These are phyloP conservation scores for Lentinula boryana DNA, from an alignment of 768 basidiomycete species.

Conservation along the genomic window DNA sequence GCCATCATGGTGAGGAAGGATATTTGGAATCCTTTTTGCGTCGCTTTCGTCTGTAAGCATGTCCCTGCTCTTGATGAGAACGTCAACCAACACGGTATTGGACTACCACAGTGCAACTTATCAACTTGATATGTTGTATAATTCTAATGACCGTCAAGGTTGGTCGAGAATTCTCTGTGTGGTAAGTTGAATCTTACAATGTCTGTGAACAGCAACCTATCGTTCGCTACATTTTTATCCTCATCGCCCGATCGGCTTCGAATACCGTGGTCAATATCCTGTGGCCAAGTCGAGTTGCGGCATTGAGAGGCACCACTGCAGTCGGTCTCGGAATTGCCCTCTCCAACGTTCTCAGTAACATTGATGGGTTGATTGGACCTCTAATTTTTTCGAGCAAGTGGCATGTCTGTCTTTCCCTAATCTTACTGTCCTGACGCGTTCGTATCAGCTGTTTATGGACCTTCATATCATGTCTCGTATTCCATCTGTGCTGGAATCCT, in stretches of 20 bases:
- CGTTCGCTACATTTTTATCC: slow-evolving; percentile 2
- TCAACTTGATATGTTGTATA: not conserved
- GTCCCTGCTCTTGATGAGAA: not conserved
- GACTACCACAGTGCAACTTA: not conserved
- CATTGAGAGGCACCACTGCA: slow-evolving; percentile 1
- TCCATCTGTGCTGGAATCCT: not conserved
- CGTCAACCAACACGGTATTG: not conserved
- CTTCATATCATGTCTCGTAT: slow-evolving; percentile 2
- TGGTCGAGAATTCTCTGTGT: not conserved
- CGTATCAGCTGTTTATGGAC: not conserved
- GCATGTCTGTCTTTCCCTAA: not conserved
- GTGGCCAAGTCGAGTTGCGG: slow-evolving; percentile 2
- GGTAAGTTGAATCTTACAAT: not conserved
- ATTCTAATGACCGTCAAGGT: slow-evolving; percentile 4
- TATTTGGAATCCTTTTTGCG: slow-evolving; percentile 2
- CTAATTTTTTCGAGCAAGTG: not conserved
- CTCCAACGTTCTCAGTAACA: not conserved
- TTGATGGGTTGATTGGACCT: slow-evolving; percentile 3
- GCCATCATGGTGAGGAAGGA: not conserved
- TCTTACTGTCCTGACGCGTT: not conserved
- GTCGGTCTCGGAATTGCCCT: slow-evolving; percentile 2
- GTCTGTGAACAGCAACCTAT: not conserved
- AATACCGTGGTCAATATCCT: slow-evolving; percentile 3
- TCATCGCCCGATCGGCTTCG: not conserved
- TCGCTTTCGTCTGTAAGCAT: not conserved